These are phyloP conservation scores for Pythium phragmitis DNA, from an alignment of 352 stramenopile genomes.

Conservation along the genomic window DNA sequence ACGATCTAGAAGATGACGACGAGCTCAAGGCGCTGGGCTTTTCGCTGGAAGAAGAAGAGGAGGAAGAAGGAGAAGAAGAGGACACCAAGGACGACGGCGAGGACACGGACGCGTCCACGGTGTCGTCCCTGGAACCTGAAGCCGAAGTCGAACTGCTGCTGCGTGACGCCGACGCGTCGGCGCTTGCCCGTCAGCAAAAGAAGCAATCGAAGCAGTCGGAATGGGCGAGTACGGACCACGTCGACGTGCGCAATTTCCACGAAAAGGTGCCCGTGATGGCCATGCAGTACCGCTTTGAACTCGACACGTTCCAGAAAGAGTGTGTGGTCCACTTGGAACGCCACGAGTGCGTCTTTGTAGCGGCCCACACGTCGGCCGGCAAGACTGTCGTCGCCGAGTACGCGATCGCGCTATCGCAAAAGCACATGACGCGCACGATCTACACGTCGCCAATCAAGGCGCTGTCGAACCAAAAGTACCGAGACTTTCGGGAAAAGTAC, in stretches of 20 bases:
- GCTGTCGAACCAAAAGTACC: conserved; percentile 98
- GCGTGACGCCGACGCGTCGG: conserved; percentile 16
- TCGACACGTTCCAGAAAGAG: conserved; percentile 98
- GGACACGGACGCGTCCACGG: not conserved
- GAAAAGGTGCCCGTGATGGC: conserved; percentile 82
- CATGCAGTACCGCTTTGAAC: conserved; percentile 79
- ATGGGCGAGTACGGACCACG: conserved; percentile 68
- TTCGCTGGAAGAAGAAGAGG: conserved; percentile 38
- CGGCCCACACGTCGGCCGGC: conserved; percentile 95
- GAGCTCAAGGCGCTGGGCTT: conserved; percentile 63
- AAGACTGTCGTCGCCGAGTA: conserved; percentile 99
- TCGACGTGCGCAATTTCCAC: conserved; percentile 83
- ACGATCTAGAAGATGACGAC: conserved; percentile 69
- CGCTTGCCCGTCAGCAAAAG: conserved; percentile 13
- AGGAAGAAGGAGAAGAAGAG: conserved; percentile 14
- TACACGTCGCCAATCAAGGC: conserved; percentile 99
- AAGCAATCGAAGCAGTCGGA: conserved; percentile 40
- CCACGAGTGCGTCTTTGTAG: conserved; percentile 95
- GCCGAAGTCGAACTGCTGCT: conserved; percentile 55
- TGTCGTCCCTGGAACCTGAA: conserved; percentile 38
- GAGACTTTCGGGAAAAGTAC: conserved; percentile 95
- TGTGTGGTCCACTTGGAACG: conserved; percentile 93
- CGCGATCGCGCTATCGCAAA: conserved; percentile 94
- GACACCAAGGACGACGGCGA: not conserved
- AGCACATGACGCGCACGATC: conserved; percentile 91